Evolutionary conservation across 176 grass and related monocot species (phyloP).

Genomic region (Dendrocalamus sinicus): DNA sequence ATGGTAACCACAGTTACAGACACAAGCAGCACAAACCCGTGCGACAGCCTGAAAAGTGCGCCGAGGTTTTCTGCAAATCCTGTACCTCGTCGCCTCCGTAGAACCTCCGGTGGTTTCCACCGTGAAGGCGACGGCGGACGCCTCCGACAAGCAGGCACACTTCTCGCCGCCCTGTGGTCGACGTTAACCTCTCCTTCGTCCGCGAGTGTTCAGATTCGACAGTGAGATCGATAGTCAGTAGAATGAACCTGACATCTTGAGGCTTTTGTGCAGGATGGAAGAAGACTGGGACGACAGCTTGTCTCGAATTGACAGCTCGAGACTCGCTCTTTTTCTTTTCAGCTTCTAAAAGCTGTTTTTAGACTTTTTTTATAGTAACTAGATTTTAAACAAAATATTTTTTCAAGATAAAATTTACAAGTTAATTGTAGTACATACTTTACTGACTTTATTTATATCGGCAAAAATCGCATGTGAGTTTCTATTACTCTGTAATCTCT

Average conservation of each 20-base stretch:
- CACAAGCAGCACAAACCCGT: too few relatives aligned
- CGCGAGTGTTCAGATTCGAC: background rate
- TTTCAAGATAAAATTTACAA: too few relatives aligned
- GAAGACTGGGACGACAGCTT: background rate
- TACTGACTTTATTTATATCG: too few relatives aligned
- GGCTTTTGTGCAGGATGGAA: background rate
- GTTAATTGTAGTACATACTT: too few relatives aligned
- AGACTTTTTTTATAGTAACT: too few relatives aligned
- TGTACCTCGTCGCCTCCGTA: background rate
- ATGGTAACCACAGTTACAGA: background rate
- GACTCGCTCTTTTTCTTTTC: too few relatives aligned
- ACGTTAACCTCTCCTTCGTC: conserved; percentile 41
- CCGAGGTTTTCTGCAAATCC: background rate
- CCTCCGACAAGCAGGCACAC: conserved; percentile 1
- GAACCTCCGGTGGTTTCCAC: background rate
- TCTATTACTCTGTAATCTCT: too few relatives aligned
- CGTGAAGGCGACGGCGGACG: background rate
- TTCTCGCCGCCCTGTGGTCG: background rate
- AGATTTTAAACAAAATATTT: too few relatives aligned
- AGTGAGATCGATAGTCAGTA: background rate
- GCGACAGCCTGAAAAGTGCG: background rate
- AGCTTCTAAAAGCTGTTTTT: too few relatives aligned
- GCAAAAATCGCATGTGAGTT: too few relatives aligned
- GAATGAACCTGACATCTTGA: background rate
- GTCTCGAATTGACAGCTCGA: conserved; percentile 12